Base-by-base conservation (phyloP, 768 basidiomycete genomes). In the Boletus bicolor region DNA sequence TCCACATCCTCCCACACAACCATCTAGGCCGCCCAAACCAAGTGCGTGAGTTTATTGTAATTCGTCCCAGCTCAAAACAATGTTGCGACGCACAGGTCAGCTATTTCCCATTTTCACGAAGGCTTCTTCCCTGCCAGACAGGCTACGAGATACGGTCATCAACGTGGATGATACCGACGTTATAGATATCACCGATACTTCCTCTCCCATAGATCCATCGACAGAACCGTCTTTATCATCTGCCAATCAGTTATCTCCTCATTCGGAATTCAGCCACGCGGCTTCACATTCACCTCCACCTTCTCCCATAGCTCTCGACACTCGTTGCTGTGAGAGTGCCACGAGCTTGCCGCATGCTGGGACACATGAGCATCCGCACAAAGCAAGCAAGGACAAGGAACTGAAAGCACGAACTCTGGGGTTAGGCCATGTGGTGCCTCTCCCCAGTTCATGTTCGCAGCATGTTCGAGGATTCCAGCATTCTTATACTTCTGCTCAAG, bases 381-480 rank as follows among this genome's bases (percentile, higher is more conserved):
- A 39, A 39, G 45, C 48, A 39, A 56, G 39, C 43, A 58, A 55
- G 50, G 49, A 44, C 43, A 49, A 44, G 28, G 53, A 42, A 14
- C 32, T 19, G 2, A 51, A 39, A 17, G 51, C 50, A 46, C 55
- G 57, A 32, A 47, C 32, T 32, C 12, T 19, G 43, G 53, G 51
- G 3, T 49, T 19, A 21, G 54, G 52, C 39, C 51, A 51, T 43
- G 45, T 37, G 17, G 75, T 72, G 0, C 81, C 82, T 21, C 81
- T 78, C 63, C 88, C 87, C 32, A 72, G 73, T 59, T 62, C 62
- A 44, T 70, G 73, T 24, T 74, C 72, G 15, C 86, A 87, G 64
- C 88, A 89, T 70, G 77, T 86, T 59, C 82, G 79, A 59, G 86
- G 85, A 36, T 67, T 73, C 17, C 85, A 87, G 64, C 77, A 69